Evolutionary conservation across 345 rosid genomes (phyloP).

Genomic region (Euphorbia lathyris): DNA sequence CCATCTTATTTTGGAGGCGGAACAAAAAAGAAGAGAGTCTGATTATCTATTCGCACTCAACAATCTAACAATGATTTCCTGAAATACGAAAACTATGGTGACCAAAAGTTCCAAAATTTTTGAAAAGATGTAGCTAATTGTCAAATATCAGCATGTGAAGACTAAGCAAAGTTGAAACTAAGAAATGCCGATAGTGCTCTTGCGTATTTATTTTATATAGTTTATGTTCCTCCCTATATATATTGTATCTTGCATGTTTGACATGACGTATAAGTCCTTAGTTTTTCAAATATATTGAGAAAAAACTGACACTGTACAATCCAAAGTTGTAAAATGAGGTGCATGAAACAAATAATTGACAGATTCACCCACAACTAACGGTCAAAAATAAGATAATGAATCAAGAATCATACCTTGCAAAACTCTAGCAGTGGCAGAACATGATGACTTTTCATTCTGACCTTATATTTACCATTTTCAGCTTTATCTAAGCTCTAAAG

Average conservation of each 20-base stretch:
- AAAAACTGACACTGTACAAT: not conserved
- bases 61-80: not conserved
- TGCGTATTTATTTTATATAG: not conserved
- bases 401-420: conserved; percentile 60
- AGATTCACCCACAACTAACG: not conserved
- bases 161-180: not conserved
- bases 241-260: not conserved
- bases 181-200: not conserved
- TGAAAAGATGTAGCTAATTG: not conserved
- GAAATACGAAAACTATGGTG: not conserved
- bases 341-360: conserved; percentile 2
- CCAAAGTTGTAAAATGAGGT: not conserved
- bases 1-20: not conserved
- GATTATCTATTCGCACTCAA: not conserved
- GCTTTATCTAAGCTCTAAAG: conserved; percentile 67
- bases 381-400: not conserved
- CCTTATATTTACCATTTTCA: conserved; percentile 60
- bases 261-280: not conserved
- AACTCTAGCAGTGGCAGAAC: conserved; percentile 73
- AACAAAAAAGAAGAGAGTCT: not conserved
- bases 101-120: not conserved
- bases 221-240: not conserved
- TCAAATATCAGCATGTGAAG: not conserved
- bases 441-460: conserved; percentile 61
- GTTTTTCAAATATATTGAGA: not conserved